A percentile compares a stretch with the other conserved stretches of the same genome.
These are phyloP conservation scores for Aspergillus sp. DNA, from an alignment of 2,329 filamentous ascomycete genomes.

Conservation along the genomic window DNA sequence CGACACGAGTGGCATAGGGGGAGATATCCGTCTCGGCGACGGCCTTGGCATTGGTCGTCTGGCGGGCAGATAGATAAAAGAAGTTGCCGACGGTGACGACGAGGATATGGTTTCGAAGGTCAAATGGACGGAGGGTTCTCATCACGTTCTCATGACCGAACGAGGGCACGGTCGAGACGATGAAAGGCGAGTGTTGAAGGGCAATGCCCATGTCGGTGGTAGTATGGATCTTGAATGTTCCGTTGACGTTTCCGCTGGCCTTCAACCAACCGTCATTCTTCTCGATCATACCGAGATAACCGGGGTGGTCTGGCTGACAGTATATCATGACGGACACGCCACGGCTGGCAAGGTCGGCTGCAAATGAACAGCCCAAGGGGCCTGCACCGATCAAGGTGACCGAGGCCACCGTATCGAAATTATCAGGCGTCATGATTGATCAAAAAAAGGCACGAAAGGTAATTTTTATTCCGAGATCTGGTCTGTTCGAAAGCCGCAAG, in stretches of 20 bases:
- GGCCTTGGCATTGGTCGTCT: conserved; percentile 10
- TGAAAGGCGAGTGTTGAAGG: conserved; percentile 7
- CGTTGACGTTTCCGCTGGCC: conserved; percentile 7
- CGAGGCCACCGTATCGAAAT: too few relatives aligned
- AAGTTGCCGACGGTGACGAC: conserved; percentile 15
- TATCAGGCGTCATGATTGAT: too few relatives aligned
- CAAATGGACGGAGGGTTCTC: conserved; percentile 5
- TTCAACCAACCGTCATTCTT: conserved; percentile 8
- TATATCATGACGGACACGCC: too few relatives aligned
- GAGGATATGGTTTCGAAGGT: conserved; percentile 10
- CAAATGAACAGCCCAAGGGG: too few relatives aligned
- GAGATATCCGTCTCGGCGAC: conserved; percentile 13
- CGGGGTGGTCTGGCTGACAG: too few relatives aligned
- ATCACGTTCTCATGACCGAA: conserved; percentile 8
- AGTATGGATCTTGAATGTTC: conserved; percentile 10
- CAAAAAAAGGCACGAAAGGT: too few relatives aligned
- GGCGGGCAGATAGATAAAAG: conserved; percentile 12
- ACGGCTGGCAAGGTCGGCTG: too few relatives aligned
- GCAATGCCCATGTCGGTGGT: conserved; percentile 11
- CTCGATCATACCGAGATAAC: neutral
- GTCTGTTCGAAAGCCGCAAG: too few relatives aligned
- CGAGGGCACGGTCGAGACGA: conserved; percentile 9
- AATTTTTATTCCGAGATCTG: too few relatives aligned
- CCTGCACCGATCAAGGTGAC: too few relatives aligned
- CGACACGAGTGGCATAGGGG: conserved; percentile 9